phyloP scores from a whole-genome alignment of 768 basidiomycete genomes.

The Amanita rimosa region DNA sequence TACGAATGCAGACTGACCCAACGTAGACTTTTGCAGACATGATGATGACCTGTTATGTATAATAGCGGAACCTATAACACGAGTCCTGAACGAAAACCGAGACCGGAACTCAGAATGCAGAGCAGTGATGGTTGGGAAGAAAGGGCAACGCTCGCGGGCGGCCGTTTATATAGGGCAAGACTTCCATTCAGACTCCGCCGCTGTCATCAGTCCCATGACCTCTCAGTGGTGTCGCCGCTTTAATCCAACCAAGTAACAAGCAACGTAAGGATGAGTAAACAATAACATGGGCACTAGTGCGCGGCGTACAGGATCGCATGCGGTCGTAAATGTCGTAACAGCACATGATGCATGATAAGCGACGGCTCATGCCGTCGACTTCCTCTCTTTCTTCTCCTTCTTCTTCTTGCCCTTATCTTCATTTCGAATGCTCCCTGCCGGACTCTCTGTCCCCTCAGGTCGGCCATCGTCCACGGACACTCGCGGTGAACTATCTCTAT shows the following conservation, averaged over 20 bases:
- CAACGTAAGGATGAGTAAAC: not conserved
- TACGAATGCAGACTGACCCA: constrained; percentile 75
- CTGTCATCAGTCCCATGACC: constrained; percentile 5
- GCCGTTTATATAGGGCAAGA: constrained; percentile 29
- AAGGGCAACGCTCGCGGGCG: constrained; percentile 14
- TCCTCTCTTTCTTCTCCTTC: constrained; percentile 56
- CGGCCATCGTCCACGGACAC: constrained; percentile 36
- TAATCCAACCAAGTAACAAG: not conserved
- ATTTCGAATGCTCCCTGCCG: constrained; percentile 39
- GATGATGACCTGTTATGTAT: constrained; percentile 44
- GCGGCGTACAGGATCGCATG: too few relatives aligned
- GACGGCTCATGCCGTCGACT: constrained; percentile 12
- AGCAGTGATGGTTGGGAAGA: constrained; percentile 31
- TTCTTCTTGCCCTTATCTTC: constrained; percentile 47
- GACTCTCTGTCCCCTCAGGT: constrained; percentile 43
- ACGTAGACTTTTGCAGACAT: constrained; percentile 87
- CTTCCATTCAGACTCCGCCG: constrained; percentile 39
- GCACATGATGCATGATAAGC: not conserved
- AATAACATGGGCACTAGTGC: not conserved
- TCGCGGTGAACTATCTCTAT: constrained; percentile 31
- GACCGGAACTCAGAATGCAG: constrained; percentile 39
- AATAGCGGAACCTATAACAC: constrained; percentile 43
- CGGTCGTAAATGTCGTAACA: constrained; percentile 15
- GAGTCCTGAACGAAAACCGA: constrained; percentile 46
- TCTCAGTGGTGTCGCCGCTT: not conserved